A percentile compares a stretch with the other conserved stretches of the same genome.
Evolutionary conservation across 2,329 filamentous ascomycete genomes (phyloP).

Genomic region (Furcasterigmium furcatum): DNA sequence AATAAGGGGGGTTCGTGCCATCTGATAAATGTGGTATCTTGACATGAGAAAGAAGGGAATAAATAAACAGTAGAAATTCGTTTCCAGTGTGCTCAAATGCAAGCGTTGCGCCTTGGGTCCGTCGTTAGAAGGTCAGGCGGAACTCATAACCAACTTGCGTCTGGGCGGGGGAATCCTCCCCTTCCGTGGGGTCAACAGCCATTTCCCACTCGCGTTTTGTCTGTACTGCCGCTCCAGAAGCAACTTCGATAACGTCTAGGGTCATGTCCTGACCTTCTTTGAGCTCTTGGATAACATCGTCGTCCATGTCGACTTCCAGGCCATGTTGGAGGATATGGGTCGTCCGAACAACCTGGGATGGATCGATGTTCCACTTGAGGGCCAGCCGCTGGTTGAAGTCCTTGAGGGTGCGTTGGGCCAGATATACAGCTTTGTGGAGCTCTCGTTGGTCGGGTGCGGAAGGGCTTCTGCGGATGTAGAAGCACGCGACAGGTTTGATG

Average conservation of each 20-base stretch:
- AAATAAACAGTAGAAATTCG: conserved; percentile 5
- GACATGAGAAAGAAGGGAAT: neutral
- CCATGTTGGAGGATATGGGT: conserved; percentile 72
- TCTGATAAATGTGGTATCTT: neutral
- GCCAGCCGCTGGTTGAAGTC: conserved; percentile 74
- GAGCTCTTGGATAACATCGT: conserved; percentile 81
- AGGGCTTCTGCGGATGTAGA: conserved; percentile 67
- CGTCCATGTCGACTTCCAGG: conserved; percentile 82
- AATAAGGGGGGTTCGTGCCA: neutral
- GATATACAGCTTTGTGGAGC: conserved; percentile 82
- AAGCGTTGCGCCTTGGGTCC: no score
- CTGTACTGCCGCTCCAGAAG: conserved; percentile 23
- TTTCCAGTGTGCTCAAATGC: no score
- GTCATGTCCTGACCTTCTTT: conserved; percentile 91
- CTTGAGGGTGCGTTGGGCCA: conserved; percentile 70
- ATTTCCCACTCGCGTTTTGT: conserved; percentile 61
- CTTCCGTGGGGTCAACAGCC: conserved; percentile 47
- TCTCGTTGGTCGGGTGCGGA: conserved; percentile 49
- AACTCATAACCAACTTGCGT: conserved; percentile 33
- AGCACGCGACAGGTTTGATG: conserved; percentile 77
- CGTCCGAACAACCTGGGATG: conserved; percentile 65
- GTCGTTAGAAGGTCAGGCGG: conserved; percentile 40
- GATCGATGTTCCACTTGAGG: conserved; percentile 77
- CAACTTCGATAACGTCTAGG: conserved; percentile 58
- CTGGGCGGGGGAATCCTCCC: conserved; percentile 27